Evolutionary conservation across 163 green algal genomes (phyloP).

Genomic region (Scenedesmus sp.): DNA sequence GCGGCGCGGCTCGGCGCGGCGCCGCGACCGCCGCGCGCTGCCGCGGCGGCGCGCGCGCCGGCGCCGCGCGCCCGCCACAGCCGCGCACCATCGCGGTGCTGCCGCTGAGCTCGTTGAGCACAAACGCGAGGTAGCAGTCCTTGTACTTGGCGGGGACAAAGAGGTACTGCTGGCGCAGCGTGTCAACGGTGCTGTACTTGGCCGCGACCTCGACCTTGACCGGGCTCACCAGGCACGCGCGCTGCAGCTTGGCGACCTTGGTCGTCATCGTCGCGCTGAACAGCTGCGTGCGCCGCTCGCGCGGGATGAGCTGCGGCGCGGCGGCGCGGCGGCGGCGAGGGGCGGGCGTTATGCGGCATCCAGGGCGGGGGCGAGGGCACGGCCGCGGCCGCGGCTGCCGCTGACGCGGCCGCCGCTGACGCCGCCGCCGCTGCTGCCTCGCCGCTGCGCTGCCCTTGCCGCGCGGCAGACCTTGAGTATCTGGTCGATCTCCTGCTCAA

Average conservation of each 20-base stretch:
- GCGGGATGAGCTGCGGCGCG: constrained; percentile 69
- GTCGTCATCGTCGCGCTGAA: constrained; percentile 99
- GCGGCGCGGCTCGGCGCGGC: too few relatives aligned
- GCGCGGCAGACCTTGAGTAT: constrained; percentile 93
- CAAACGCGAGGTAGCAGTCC: constrained; percentile 94
- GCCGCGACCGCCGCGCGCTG: too few relatives aligned
- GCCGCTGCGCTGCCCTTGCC: neutral
- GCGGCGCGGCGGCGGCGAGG: too few relatives aligned
- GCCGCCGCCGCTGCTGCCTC: neutral
- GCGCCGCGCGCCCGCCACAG: neutral
- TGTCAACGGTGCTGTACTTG: constrained; percentile 98
- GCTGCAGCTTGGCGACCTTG: constrained; percentile 98
- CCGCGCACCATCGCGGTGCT: constrained; percentile 84
- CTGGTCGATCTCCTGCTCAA: constrained; percentile 99
- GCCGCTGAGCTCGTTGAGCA: constrained; percentile 94
- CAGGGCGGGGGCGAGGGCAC: too few relatives aligned
- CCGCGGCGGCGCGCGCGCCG: too few relatives aligned
- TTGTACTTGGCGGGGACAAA: constrained; percentile 99
- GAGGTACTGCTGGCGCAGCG: constrained; percentile 96
- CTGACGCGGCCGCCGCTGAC: neutral
- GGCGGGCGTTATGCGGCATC: too few relatives aligned
- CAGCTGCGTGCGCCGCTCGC: constrained; percentile 93
- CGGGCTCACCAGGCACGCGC: constrained; percentile 92
- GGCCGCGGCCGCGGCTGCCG: constrained; percentile 2
- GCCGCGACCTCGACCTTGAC: constrained; percentile 92